These are phyloP conservation scores for Mychonastes homosphaera DNA, from an alignment of 139 green algal species.

Conservation along the genomic window DNA sequence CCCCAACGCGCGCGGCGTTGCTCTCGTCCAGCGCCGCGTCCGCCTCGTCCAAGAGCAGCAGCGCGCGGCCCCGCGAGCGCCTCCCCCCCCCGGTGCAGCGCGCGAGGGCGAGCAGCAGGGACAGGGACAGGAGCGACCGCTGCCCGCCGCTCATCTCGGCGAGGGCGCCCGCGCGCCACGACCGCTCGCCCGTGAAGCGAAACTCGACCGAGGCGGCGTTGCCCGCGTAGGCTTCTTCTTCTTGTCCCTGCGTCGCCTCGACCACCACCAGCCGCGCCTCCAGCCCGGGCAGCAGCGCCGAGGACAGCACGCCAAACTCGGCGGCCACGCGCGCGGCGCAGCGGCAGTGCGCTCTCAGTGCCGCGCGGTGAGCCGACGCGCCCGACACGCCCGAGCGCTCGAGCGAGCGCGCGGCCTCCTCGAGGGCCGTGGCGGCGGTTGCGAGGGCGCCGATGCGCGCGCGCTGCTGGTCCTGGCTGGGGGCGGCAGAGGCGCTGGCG, in stretches of 20 bases:
- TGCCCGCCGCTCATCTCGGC: constrained; percentile 45
- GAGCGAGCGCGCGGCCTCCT: no score
- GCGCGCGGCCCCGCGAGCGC: constrained; percentile 1
- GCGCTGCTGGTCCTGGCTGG: not conserved
- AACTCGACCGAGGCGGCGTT: not conserved
- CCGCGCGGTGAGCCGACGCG: not conserved
- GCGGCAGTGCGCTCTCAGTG: constrained; percentile 15
- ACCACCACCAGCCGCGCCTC: constrained; percentile 8
- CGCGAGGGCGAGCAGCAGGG: constrained; percentile 37
- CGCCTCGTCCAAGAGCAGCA: constrained; percentile 45
- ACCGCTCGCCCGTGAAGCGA: not conserved
- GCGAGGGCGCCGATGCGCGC: constrained; percentile 1
- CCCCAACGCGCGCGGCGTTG: constrained; percentile 27
- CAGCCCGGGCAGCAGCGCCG: constrained; percentile 22
- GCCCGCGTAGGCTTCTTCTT: not conserved
- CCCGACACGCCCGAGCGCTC: not conserved
- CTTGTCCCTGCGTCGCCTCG: not conserved
- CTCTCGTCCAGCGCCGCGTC: constrained; percentile 51
- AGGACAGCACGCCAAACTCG: constrained; percentile 17
- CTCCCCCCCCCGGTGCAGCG: not conserved
- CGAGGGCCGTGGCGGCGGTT: constrained; percentile 1
- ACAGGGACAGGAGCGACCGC: constrained; percentile 45
- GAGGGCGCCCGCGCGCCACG: constrained; percentile 16
- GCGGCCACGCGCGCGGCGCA: constrained; percentile 13
- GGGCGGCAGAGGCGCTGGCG: constrained; percentile 1